Evolutionary conservation across 2,329 filamentous ascomycete species (phyloP), one percentile per base, ranked within the genome.

Genomic region (Fusarium xyrophilum): DNA sequence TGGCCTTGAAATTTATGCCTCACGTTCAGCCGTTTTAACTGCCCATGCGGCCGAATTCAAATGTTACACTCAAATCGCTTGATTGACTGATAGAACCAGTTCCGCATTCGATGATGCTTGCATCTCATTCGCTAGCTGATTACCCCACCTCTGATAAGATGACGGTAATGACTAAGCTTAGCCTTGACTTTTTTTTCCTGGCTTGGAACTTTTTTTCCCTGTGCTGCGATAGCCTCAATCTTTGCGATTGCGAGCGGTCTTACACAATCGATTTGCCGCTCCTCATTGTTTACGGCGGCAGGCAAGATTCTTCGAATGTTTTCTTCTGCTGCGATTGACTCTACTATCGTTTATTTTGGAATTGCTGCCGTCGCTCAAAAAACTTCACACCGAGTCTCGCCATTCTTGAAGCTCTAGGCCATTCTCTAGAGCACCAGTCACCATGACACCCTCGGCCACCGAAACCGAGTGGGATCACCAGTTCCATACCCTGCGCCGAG

Each of bases 401-500:
- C 32, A 50, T 39, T 57, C 35, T 33, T 48, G 27, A 55, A 58
- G 25, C 56, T 55, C 40, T 60, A 48, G 56, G 30, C 46, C 59
- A 33, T 59, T 60, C 52, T 65, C 28, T n/a, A n/a, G 36, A 44
- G 51, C 51, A 35, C 39, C 42, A 46, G 55, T 56, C 71, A 76
- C 71, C 70, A 90, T 89, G 87, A 82, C 83, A 65, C 84, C 83
- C 61, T 79, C 83, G 69, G 79, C 84, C 69, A 92, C 90, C 63
- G 83, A 84, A 64, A 92, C 89, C 56, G 83, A 88, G 77, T 97
- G 95, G 95, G 88, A 93, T 70, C 89, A 92, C 78, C 87, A 93
- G 73, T 98, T 92, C 82, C 87, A 97, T 78, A 96, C 93, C 7
- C 81, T 94, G 63, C 89, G 93, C 63, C 91, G 95, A 74, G 93